Percentiles rank a stretch among this genome's conserved stretches.
Evolutionary conservation across 2,329 filamentous ascomycete genomes (phyloP).

Genomic region (Didymella arachidicola): DNA sequence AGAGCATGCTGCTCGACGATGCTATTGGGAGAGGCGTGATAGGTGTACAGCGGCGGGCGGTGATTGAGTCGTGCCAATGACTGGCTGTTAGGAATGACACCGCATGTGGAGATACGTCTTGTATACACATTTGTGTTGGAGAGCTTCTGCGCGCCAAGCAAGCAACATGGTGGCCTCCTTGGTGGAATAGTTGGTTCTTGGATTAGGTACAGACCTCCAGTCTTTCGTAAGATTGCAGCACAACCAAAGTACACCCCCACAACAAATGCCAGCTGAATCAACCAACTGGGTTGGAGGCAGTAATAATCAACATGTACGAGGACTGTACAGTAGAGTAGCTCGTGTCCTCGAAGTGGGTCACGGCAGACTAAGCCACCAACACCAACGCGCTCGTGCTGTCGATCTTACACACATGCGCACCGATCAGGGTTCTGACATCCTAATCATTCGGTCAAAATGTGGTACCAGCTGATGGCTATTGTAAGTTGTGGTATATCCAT

Average conservation of each 20-base stretch:
- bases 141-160: no score
- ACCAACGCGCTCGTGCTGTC: constrained; percentile 7
- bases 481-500: constrained; percentile 8
- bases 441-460: not conserved
- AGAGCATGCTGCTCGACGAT: not conserved
- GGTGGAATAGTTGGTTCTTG: not conserved
- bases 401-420: not conserved
- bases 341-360: not conserved
- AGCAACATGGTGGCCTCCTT: not conserved
- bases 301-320: not conserved
- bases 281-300: not conserved
- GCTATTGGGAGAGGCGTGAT: not conserved
- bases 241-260: not conserved
- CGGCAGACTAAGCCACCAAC: constrained; percentile 9
- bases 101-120: not conserved
- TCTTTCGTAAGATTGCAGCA: no score
- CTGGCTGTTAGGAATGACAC: not conserved
- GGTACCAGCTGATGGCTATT: not conserved
- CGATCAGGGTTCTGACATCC: not conserved
- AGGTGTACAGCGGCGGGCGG: not conserved
- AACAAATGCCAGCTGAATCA: not conserved
- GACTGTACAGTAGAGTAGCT: not conserved
- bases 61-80: not conserved
- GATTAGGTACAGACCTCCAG: not conserved
- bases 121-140: not conserved